These are phyloP conservation scores for Conticribra guillardii DNA, from an alignment of 108 stramenopile species.

Conservation along the genomic window DNA sequence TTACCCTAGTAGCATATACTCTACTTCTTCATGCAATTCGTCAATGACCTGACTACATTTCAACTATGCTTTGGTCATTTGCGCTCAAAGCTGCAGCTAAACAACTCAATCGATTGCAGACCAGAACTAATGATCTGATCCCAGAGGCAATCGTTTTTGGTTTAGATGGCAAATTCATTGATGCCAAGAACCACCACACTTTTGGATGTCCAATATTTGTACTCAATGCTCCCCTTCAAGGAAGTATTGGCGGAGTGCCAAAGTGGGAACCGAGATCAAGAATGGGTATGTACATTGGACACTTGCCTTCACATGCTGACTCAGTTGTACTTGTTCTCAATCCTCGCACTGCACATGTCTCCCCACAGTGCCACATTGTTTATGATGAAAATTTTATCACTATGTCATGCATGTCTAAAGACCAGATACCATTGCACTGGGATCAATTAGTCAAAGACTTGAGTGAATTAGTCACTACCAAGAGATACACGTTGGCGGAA, in stretches of 20 bases:
- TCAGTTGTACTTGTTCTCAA: slow-evolving; percentile 37
- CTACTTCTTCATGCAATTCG: too few species aligned
- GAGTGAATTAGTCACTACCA: too few species aligned
- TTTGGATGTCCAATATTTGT: slow-evolving; percentile 22
- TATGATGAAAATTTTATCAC: slow-evolving; percentile 40
- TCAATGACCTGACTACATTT: too few species aligned
- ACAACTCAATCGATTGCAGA: too few species aligned
- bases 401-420: slow-evolving; percentile 13
- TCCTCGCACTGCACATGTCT: slow-evolving; percentile 30
- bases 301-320: slow-evolving; percentile 31
- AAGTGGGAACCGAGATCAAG: slow-evolving; percentile 42
- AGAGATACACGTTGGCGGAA: slow-evolving; percentile 4
- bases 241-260: slow-evolving; percentile 11
- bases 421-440: slow-evolving; percentile 6
- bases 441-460: slow-evolving; percentile 7
- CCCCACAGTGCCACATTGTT: slow-evolving; percentile 32
- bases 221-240: slow-evolving; percentile 21
- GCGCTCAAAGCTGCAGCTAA: too few species aligned
- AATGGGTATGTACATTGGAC: slow-evolving; percentile 34
- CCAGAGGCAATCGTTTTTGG: background rate
- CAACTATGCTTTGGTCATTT: too few species aligned
- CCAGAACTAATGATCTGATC: background rate
- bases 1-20: too few species aligned
- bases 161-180: background rate
- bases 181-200: too few species aligned